Evolutionary conservation across 257 asterid genomes (phyloP).

Genomic region (Primulina huaijiensis): DNA sequence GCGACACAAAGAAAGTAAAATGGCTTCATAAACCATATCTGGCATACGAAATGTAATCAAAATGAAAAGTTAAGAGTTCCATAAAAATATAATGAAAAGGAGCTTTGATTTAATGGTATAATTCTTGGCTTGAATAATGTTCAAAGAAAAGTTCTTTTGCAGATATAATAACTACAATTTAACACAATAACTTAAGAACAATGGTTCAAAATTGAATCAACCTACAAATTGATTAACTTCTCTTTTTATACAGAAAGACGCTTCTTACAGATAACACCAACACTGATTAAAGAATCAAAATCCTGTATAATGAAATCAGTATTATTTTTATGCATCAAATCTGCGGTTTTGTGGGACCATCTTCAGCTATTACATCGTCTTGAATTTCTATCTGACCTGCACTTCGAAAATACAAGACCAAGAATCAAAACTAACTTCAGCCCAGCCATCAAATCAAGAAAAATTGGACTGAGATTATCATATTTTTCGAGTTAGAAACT

Average conservation of each 20-base stretch:
- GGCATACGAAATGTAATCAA: no score
- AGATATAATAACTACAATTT: not conserved
- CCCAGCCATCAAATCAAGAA: not conserved
- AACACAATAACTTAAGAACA: not conserved
- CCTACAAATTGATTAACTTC: conserved; percentile 29
- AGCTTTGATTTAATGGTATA: no score
- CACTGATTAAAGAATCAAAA: conserved; percentile 18
- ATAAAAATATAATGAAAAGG: no score
- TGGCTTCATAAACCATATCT: no score
- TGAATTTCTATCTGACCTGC: conserved; percentile 66
- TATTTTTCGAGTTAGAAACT: not conserved
- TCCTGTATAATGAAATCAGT: conserved; percentile 12
- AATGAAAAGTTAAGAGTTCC: no score
- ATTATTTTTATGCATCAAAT: conserved; percentile 4
- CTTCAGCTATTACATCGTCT: conserved; percentile 60
- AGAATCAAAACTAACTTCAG: conserved; percentile 2
- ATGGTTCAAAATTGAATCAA: conserved; percentile 37
- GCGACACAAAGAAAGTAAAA: no score
- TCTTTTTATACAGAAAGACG: conserved; percentile 33
- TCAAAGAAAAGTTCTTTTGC: not conserved
- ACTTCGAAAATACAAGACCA: not conserved
- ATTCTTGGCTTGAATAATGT: not conserved
- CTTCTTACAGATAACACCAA: conserved; percentile 22
- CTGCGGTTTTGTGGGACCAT: conserved; percentile 38
- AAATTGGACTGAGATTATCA: not conserved